Percentiles rank a stretch among this genome's conserved stretches.
Evolutionary conservation across 164 flowering plant genomes (phyloP).

Genomic region (Saururus chinensis): DNA sequence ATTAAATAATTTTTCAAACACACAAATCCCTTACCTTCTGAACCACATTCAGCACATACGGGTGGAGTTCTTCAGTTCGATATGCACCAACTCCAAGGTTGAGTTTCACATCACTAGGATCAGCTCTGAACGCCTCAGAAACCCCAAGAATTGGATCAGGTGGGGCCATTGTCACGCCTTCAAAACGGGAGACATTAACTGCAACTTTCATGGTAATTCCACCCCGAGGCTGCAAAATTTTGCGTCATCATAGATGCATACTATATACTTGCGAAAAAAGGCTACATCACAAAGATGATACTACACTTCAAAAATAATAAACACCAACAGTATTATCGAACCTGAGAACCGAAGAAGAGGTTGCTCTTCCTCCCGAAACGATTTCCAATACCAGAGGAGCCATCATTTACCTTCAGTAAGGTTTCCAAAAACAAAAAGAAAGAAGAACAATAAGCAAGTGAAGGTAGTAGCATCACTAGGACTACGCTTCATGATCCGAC

Average conservation of each 20-base stretch:
- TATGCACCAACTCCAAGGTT: conserved; percentile 99
- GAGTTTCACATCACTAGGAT: conserved; percentile 59
- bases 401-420: background rate
- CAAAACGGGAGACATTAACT: conserved; percentile 68
- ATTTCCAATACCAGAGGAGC: background rate
- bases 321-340: background rate
- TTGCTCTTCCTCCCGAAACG: background rate
- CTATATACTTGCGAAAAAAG: no score
- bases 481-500: no score
- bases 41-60: conserved; percentile 91
- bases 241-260: background rate
- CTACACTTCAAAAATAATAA: background rate
- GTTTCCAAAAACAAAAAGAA: background rate
- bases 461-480: no score
- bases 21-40: conserved; percentile 45
- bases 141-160: conserved; percentile 98
- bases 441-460: no score
- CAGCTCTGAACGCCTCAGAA: conserved; percentile 93
- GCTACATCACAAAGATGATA: no score
- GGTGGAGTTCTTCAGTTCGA: conserved; percentile 94
- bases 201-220: conserved; percentile 52
- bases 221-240: conserved; percentile 36
- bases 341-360: background rate
- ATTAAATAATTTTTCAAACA: background rate
- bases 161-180: conserved; percentile 90